phyloP scores from a whole-genome alignment of 1,139 yeast genomes.

The Diutina rugosa region DNA sequence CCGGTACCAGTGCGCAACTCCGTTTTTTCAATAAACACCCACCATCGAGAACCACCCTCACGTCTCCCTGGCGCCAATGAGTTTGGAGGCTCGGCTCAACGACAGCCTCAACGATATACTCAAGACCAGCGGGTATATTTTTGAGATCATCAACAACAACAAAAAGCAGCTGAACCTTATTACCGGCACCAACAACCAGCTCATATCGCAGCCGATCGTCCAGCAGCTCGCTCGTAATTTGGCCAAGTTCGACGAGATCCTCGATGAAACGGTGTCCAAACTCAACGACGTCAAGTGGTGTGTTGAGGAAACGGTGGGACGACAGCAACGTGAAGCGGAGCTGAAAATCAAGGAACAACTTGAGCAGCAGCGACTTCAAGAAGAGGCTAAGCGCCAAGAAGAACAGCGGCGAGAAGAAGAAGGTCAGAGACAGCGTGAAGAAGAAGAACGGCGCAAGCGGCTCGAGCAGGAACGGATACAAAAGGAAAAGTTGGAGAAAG shows the following conservation, averaged over 20 bases:
- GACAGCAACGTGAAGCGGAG: constrained; percentile 30
- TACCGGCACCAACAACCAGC: constrained; percentile 31
- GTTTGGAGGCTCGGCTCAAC: constrained; percentile 28
- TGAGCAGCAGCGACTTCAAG: constrained; percentile 16
- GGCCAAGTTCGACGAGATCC: constrained; percentile 26
- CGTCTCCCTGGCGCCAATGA: constrained; percentile 12
- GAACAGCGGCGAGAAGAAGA: constrained; percentile 4
- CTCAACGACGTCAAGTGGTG: constrained; percentile 37
- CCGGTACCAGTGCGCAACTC: not conserved
- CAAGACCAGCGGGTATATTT: constrained; percentile 30
- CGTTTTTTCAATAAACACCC: not conserved
- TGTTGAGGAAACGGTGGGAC: constrained; percentile 30
- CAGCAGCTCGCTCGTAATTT: constrained; percentile 25
- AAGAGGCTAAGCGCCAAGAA: constrained; percentile 10
- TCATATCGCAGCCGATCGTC: constrained; percentile 28
- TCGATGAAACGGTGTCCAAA: constrained; percentile 31
- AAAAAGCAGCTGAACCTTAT: constrained; percentile 29
- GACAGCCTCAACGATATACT: constrained; percentile 29
- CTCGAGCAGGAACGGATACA: constrained; percentile 3
- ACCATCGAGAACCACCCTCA: not conserved
- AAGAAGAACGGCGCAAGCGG: constrained; percentile 5
- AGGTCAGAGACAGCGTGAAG: constrained; percentile 8
- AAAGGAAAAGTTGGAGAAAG: constrained; percentile 5
- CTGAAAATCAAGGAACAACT: constrained; percentile 26
- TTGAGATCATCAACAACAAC: constrained; percentile 26